Percentiles rank a stretch among this genome's conserved stretches.
Conservation (phyloP, 305 asterid genomes). For the Fraxinus ornus region DNA sequence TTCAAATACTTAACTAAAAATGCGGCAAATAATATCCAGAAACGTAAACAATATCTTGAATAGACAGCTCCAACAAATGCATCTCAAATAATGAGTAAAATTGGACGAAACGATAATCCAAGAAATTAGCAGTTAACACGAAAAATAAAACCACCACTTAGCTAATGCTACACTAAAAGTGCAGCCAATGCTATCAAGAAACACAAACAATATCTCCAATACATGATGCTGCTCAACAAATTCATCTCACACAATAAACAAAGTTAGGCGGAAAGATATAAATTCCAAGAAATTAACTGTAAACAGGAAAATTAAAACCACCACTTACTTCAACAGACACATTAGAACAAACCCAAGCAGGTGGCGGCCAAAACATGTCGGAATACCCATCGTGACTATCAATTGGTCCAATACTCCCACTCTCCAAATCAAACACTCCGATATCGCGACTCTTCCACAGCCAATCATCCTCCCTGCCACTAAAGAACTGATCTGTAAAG, state of each 20-base stretch:
- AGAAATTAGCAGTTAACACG: not conserved
- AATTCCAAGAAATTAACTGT: not conserved
- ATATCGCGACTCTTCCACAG: constrained; percentile 48
- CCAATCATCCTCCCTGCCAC: constrained; percentile 54
- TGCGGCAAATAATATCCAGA: not conserved
- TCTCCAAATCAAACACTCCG: constrained; percentile 69
- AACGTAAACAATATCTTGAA: not conserved
- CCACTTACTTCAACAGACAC: constrained; percentile 50
- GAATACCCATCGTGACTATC: constrained; percentile 41
- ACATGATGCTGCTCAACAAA: constrained; percentile 17
- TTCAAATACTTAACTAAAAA: constrained; percentile 2
- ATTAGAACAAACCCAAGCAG: constrained; percentile 59
- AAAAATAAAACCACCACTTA: constrained; percentile 30
- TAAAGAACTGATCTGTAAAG: constrained; percentile 54
- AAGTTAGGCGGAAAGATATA: constrained; percentile 3
- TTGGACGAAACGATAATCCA: constrained; percentile 5
- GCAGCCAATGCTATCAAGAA: not conserved
- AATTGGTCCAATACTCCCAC: constrained; percentile 63
- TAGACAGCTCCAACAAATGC: constrained; percentile 11
- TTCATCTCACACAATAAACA: constrained; percentile 4
- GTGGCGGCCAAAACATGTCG: constrained; percentile 88
- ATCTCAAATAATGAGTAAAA: constrained; percentile 4
- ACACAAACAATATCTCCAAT: not conserved
- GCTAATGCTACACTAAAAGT: not conserved
- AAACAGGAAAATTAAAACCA: constrained; percentile 15